A percentile compares a stretch with the other conserved stretches of the same genome.
Evolutionary conservation across 2,329 filamentous ascomycete species (phyloP).

Genomic region (Ophiocordyceps camponoti-floridani): DNA sequence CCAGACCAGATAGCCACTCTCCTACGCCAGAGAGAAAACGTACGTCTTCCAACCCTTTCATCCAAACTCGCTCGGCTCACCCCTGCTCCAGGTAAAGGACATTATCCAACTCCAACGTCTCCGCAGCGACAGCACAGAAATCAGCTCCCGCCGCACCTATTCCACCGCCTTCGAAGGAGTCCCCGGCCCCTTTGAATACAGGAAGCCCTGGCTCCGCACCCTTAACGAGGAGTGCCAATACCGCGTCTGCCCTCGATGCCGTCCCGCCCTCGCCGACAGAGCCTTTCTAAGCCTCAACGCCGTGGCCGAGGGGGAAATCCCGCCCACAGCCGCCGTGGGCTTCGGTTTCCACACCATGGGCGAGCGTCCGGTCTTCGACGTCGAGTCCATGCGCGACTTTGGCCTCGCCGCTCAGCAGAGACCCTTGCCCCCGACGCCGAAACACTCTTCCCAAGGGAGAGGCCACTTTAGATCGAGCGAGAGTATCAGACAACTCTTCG

Average conservation of each 20-base stretch:
- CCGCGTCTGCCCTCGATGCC: slow-evolving; percentile 31
- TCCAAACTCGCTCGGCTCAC: background rate
- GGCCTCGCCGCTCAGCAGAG: slow-evolving; percentile 14
- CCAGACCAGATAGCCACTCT: slow-evolving; percentile 27
- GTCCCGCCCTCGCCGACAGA: slow-evolving; percentile 22
- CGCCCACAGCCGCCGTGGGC: slow-evolving; percentile 28
- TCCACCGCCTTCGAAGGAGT: slow-evolving; percentile 5
- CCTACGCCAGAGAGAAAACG: slow-evolving; percentile 30
- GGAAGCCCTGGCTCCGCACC: slow-evolving; percentile 19
- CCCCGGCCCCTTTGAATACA: slow-evolving; percentile 6
- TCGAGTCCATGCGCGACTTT: slow-evolving; percentile 18
- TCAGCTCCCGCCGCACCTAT: slow-evolving; percentile 5
- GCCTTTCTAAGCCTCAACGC: slow-evolving; percentile 30
- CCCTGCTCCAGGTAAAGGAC: slow-evolving; percentile 11
- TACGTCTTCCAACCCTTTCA: slow-evolving; percentile 9
- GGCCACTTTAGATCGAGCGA: background rate
- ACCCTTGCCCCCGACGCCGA: background rate
- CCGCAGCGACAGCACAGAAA: slow-evolving; percentile 7
- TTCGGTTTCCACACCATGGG: slow-evolving; percentile 31
- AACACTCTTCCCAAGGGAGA: background rate
- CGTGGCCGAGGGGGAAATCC: slow-evolving; percentile 29
- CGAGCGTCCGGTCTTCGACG: slow-evolving; percentile 24
- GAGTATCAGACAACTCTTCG: background rate
- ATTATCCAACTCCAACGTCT: slow-evolving; percentile 13
- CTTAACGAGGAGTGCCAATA: slow-evolving; percentile 26